These are phyloP conservation scores for Talaromyces thailandensis DNA, from an alignment of 495 filamentous ascomycete genomes.

Conservation along the genomic window DNA sequence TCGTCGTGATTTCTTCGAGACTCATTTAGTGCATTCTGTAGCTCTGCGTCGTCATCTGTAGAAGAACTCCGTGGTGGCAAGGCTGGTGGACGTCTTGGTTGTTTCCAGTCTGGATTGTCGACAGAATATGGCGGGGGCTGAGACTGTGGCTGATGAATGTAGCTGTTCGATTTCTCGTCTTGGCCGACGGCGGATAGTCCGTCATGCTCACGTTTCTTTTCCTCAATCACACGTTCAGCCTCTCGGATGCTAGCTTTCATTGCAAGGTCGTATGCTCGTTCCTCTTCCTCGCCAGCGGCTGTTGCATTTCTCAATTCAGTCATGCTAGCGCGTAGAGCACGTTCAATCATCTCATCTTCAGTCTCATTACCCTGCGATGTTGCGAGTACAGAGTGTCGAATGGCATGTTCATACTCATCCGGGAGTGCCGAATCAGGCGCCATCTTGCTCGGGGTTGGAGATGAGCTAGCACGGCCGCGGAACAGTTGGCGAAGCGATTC, in stretches of 20 bases:
- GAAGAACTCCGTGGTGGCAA: conserved; percentile 10
- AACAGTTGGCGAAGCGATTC: not conserved
- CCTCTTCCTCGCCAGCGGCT: conserved; percentile 15
- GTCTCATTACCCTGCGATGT: conserved; percentile 56
- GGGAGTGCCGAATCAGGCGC: not conserved
- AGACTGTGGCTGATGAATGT: not conserved
- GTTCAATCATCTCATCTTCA: conserved; percentile 61
- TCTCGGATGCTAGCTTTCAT: conserved; percentile 22
- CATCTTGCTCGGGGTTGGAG: not conserved
- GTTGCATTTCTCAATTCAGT: conserved; percentile 42
- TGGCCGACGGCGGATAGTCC: not conserved
- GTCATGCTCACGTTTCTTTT: conserved; percentile 9
- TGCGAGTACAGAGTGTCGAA: conserved; percentile 54
- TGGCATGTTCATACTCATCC: conserved; percentile 58
- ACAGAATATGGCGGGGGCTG: not conserved
- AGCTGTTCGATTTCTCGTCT: not conserved
- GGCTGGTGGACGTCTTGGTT: conserved; percentile 13
- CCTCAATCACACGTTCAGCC: conserved; percentile 15
- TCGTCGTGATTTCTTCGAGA: conserved; percentile 28
- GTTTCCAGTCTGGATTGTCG: not conserved
- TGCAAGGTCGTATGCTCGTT: conserved; percentile 18
- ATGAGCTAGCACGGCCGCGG: conserved; percentile 1
- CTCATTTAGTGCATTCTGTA: conserved; percentile 36
- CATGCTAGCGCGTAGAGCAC: conserved; percentile 60
- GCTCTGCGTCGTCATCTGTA: conserved; percentile 33